These are phyloP conservation scores for Pichia sp. DNA, from an alignment of 1,139 yeast genomes.

Conservation along the genomic window DNA sequence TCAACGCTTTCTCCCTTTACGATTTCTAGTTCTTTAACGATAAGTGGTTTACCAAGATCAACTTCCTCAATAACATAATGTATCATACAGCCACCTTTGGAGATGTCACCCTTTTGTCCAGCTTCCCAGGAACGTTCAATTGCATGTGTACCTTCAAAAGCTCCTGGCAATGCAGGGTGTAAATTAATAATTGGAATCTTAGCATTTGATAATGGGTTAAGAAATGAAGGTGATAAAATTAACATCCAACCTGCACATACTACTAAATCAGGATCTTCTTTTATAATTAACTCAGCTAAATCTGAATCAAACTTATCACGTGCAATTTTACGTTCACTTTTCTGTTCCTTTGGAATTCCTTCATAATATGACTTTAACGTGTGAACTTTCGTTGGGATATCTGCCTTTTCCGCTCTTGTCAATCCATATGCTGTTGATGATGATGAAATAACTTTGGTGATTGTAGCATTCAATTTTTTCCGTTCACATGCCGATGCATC, in stretches of 20 bases:
- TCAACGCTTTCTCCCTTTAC: constrained; percentile 69
- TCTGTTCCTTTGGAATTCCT: constrained; percentile 60
- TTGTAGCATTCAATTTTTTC: constrained; percentile 45
- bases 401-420: constrained; percentile 61
- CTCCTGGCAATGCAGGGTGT: constrained; percentile 96
- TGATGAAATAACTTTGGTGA: constrained; percentile 78
- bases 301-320: constrained; percentile 72
- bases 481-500: constrained; percentile 47
- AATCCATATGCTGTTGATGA: constrained; percentile 78
- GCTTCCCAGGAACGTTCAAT: constrained; percentile 95
- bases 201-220: constrained; percentile 56
- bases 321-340: constrained; percentile 48
- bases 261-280: constrained; percentile 60
- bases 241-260: constrained; percentile 99
- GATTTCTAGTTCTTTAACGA: constrained; percentile 72
- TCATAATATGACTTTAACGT: constrained; percentile 68
- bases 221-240: constrained; percentile 70
- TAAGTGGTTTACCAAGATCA: constrained; percentile 83
- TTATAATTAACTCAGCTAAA: constrained; percentile 59
- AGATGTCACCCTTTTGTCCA: constrained; percentile 72
- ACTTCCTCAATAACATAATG: constrained; percentile 93
- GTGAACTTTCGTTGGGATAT: constrained; percentile 66
- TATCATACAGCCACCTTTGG: constrained; percentile 92
- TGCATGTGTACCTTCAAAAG: constrained; percentile 95
- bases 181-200: constrained; percentile 77